Conservation (phyloP, 2,329 filamentous ascomycete species). For the Epichloe elymi region DNA sequence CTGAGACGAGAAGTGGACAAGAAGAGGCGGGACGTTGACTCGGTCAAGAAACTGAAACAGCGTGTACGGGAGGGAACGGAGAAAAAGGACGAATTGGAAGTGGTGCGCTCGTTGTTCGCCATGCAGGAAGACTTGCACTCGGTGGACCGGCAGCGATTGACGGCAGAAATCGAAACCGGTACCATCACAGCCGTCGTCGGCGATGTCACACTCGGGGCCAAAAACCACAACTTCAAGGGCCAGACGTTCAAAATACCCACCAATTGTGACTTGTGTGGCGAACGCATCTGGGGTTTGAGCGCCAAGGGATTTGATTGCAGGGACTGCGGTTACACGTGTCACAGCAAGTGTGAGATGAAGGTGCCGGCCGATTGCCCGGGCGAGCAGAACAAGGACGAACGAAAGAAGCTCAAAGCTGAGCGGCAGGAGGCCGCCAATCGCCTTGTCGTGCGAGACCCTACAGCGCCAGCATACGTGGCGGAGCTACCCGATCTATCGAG, state of each 20-base stretch:
- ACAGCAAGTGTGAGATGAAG: slow-evolving; percentile 99
- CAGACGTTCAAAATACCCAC: slow-evolving; percentile 99
- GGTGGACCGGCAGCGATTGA: slow-evolving; percentile 69
- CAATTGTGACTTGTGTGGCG: slow-evolving; percentile 92
- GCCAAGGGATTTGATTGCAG: slow-evolving; percentile 94
- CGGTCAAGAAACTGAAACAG: slow-evolving; percentile 58
- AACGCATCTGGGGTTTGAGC: slow-evolving; percentile 92
- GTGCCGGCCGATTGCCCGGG: slow-evolving; percentile 92
- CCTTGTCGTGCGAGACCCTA: slow-evolving; percentile 33
- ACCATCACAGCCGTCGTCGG: slow-evolving; percentile 87
- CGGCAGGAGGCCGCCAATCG: slow-evolving; percentile 67
- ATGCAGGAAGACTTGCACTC: slow-evolving; percentile 78
- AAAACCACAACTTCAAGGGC: slow-evolving; percentile 96
- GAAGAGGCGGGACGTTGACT: slow-evolving; percentile 75
- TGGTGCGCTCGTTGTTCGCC: slow-evolving; percentile 71
- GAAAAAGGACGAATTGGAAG: slow-evolving; percentile 77
- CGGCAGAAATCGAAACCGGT: slow-evolving; percentile 82
- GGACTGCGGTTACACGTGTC: slow-evolving; percentile 95
- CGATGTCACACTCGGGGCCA: slow-evolving; percentile 81
- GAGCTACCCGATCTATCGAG: slow-evolving; percentile 59
- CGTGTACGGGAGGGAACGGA: slow-evolving; percentile 71
- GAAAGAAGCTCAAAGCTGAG: slow-evolving; percentile 81
- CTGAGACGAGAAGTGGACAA: slow-evolving; percentile 72
- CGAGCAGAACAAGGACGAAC: slow-evolving; percentile 86
- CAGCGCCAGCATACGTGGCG: slow-evolving; percentile 31